Percentiles rank a stretch among this genome's conserved stretches.
phyloP scores from a whole-genome alignment of 2,329 filamentous ascomycete genomes.

The Ophiosphaerella narmari region DNA sequence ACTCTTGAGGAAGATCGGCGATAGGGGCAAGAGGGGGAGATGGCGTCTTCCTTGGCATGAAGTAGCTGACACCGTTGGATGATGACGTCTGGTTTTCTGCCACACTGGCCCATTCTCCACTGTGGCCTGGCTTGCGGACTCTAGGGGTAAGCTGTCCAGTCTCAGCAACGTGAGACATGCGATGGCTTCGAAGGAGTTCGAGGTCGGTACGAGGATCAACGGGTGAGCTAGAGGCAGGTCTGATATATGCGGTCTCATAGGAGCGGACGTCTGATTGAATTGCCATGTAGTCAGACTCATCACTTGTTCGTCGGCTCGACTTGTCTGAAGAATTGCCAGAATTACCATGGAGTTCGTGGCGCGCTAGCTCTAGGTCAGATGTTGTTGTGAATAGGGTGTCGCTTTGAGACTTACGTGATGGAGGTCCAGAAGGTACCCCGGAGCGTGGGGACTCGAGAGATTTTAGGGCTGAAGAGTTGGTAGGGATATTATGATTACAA shows the following conservation, averaged over 20 bases:
- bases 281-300: slow-evolving; percentile 43
- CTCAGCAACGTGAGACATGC: slow-evolving; percentile 56
- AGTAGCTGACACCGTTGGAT: slow-evolving; percentile 45
- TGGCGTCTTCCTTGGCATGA: slow-evolving; percentile 44
- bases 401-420: slow-evolving; percentile 30
- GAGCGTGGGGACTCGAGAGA: slow-evolving; percentile 36
- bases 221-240: slow-evolving; percentile 25
- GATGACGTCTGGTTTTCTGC: slow-evolving; percentile 37
- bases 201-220: slow-evolving; percentile 43
- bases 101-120: slow-evolving; percentile 45
- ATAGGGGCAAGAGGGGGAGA: slow-evolving; percentile 37
- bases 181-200: slow-evolving; percentile 52
- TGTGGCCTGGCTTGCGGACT: slow-evolving; percentile 43
- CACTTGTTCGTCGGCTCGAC: slow-evolving; percentile 40
- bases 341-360: slow-evolving; percentile 20
- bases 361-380: slow-evolving; percentile 24
- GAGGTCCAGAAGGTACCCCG: slow-evolving; percentile 16
- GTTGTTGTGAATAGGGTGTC: background rate
- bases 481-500: slow-evolving; percentile 29
- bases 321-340: slow-evolving; percentile 28
- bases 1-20: slow-evolving; percentile 19
- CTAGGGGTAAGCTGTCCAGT: slow-evolving; percentile 54
- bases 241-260: slow-evolving; percentile 43
- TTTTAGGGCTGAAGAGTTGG: slow-evolving; percentile 40
- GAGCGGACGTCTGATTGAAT: slow-evolving; percentile 32